Conservation (phyloP, 2,329 filamentous ascomycete species). For the Hypoxylon sp. region DNA sequence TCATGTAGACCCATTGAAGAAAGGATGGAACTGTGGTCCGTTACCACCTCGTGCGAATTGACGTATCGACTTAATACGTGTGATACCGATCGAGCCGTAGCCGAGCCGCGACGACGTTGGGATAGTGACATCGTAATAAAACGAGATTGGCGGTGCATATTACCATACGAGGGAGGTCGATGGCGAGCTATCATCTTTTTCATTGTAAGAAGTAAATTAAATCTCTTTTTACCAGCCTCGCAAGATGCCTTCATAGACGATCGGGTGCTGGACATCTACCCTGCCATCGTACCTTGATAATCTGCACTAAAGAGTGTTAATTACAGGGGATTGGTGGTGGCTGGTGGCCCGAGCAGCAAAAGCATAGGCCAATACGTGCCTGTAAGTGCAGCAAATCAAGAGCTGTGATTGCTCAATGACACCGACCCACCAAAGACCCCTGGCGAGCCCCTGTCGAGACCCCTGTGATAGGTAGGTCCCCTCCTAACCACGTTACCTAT, state of each 20-base stretch:
- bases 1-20: constrained; percentile 24
- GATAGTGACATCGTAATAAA: constrained; percentile 32
- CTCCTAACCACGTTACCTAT: constrained; percentile 35
- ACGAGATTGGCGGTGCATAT: constrained; percentile 23
- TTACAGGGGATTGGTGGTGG: constrained; percentile 18
- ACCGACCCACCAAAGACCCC: constrained; percentile 34
- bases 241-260: not conserved
- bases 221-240: constrained; percentile 6
- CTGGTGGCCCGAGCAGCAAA: constrained; percentile 11
- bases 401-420: constrained; percentile 39
- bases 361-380: constrained; percentile 18
- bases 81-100: constrained; percentile 22
- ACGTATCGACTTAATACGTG: constrained; percentile 1
- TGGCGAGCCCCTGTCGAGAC: constrained; percentile 25
- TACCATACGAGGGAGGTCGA: no score
- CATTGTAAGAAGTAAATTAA: constrained; percentile 27
- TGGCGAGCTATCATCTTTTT: constrained; percentile 8
- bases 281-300: not conserved
- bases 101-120: constrained; percentile 30
- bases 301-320: constrained; percentile 23
- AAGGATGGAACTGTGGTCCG: constrained; percentile 18
- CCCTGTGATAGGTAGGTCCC: constrained; percentile 33
- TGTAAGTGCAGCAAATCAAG: constrained; percentile 8
- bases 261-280: not conserved
- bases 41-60: constrained; percentile 10